phyloP scores from a whole-genome alignment of 2,329 filamentous ascomycete genomes.

The Pseudogymnoascus sp. region DNA sequence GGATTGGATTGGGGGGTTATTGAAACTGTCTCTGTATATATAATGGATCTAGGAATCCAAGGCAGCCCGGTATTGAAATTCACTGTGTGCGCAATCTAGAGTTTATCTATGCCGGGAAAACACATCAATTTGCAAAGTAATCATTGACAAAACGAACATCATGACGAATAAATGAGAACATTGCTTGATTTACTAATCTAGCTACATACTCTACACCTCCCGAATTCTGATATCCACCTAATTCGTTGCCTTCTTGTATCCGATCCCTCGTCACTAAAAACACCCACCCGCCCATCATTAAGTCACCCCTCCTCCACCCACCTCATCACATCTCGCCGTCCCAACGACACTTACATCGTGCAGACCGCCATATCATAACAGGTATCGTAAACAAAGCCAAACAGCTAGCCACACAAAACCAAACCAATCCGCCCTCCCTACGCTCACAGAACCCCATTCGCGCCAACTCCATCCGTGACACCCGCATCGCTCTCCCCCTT shows the following conservation, averaged over 20 bases:
- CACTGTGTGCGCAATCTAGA: neutral
- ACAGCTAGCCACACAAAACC: slow-evolving; percentile 3
- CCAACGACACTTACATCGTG: neutral
- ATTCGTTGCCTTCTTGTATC: neutral
- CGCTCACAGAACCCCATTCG: slow-evolving; percentile 1
- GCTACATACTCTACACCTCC: slow-evolving; percentile 4
- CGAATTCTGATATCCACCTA: neutral
- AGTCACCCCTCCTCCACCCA: neutral
- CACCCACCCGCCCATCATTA: slow-evolving; percentile 1
- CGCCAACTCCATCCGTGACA: slow-evolving; percentile 1
- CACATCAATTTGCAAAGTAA: neutral
- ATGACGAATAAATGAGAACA: neutral
- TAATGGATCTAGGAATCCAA: neutral
- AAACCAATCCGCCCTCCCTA: neutral
- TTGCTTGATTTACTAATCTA: slow-evolving; percentile 2
- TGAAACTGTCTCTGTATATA: slow-evolving; percentile 9
- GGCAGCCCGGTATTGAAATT: neutral
- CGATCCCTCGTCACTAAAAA: neutral
- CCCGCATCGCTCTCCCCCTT: neutral
- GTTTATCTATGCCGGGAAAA: neutral
- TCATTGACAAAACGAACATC: neutral
- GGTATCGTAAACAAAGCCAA: slow-evolving; percentile 11
- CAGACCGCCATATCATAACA: slow-evolving; percentile 9
- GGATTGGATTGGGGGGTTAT: neutral
- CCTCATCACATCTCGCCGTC: neutral